Evolutionary conservation across 2,329 filamentous ascomycete species (phyloP).

Genomic region (Exophiala aquamarina): DNA sequence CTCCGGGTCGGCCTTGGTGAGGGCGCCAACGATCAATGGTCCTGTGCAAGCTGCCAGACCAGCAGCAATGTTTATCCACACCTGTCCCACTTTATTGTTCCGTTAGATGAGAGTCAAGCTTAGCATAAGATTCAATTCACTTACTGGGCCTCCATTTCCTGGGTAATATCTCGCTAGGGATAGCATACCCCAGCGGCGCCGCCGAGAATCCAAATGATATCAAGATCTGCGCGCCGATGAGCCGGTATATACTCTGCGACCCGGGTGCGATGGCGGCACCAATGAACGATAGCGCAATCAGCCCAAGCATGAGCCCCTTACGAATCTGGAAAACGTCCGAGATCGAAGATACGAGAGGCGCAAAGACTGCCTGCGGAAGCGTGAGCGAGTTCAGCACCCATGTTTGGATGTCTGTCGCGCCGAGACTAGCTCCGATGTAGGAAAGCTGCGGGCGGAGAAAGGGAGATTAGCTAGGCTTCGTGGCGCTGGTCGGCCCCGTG

Average conservation of each 20-base stretch:
- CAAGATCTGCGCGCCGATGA: constrained; percentile 16
- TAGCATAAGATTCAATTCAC: neutral
- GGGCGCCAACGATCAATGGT: constrained; percentile 15
- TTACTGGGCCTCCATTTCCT: constrained; percentile 16
- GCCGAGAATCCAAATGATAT: constrained; percentile 8
- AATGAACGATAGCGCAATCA: constrained; percentile 5
- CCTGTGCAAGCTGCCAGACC: constrained; percentile 3
- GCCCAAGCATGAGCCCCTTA: constrained; percentile 8
- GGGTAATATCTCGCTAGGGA: constrained; percentile 20
- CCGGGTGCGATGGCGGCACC: constrained; percentile 17
- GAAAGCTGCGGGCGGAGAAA: constrained; percentile 1
- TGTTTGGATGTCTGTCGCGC: neutral
- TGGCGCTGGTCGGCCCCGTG: no score
- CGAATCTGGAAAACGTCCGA: constrained; percentile 16
- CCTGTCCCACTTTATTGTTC: constrained; percentile 11
- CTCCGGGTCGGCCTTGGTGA: constrained; percentile 3
- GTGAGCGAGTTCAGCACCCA: constrained; percentile 12
- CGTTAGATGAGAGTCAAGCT: neutral
- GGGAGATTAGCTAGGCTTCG: no score
- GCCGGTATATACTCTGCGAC: constrained; percentile 6
- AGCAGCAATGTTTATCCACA: constrained; percentile 6
- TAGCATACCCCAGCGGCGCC: constrained; percentile 4
- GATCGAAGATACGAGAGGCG: constrained; percentile 2
- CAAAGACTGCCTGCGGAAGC: constrained; percentile 12
- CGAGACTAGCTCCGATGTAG: neutral